Evolutionary conservation across 1,139 yeast genomes (phyloP), one percentile per base, ranked within the genome.

Genomic region (Taphrina pruni): DNA sequence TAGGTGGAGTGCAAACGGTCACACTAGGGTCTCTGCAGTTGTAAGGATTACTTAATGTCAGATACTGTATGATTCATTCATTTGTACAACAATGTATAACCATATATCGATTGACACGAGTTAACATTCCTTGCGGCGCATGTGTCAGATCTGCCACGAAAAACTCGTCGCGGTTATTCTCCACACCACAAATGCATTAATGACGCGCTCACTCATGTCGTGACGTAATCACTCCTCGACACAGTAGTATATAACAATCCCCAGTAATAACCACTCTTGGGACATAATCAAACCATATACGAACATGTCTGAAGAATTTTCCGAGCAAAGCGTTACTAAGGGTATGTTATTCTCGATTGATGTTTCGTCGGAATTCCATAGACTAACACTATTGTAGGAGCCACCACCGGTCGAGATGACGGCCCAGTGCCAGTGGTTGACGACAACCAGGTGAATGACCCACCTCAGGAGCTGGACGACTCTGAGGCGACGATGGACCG

Each of bases 401-500:
- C 39, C 7, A 55, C 67, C 41, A 64, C 67, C 46, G 61, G 51
- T n/a, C 36, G 46, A 35, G 48, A 64, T 48, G 67, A 55, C 20
- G 66, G 35, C n/a, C 67, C 67, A 8, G 46, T 64, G 20, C 67
- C 67, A 9, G 67, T 64, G 9, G 67, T 64, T 2, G 61, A 54
- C 17, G 67, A 64, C 61, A 48, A 64, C 55, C 55, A 54, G 20
- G 48, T 64, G 17, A 58, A 58, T 41, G 61, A 45, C 17, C 52
- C 60, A 5, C 46, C 61, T 35, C 67, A 54, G 38, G 67, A 64
- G 43, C 54, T 58, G 12, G 67, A 64, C 48, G 46, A 36, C 38
- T 55, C 67, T 14, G 67, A 64, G 48, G 56, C 41, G 20, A 46
- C 61, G 20, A 64, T 64, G 60, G 61, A 64, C 26, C 26, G 35